Conservation (phyloP, 495 filamentous ascomycete species). For the Penicillium dipodomyicola region DNA sequence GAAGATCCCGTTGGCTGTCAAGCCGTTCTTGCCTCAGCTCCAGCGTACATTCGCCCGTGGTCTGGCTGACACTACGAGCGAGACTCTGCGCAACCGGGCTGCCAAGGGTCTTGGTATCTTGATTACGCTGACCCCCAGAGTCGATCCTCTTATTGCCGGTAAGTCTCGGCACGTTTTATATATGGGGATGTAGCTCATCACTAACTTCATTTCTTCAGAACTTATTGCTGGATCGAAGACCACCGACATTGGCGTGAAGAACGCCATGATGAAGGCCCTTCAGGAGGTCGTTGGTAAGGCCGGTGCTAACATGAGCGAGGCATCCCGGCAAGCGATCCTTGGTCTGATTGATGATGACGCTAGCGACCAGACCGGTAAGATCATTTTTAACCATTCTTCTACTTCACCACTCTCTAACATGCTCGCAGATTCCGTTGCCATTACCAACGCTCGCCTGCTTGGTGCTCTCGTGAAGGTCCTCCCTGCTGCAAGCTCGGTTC, state of each 20-base stretch:
- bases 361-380: conserved; percentile 65
- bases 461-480: conserved; percentile 86
- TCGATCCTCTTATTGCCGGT: conserved; percentile 80
- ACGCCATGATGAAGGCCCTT: conserved; percentile 95
- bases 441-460: conserved; percentile 85
- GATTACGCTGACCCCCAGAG: conserved; percentile 92
- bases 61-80: conserved; percentile 88
- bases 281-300: conserved; percentile 96
- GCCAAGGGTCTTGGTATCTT: conserved; percentile 95
- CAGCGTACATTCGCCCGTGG: conserved; percentile 96
- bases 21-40: conserved; percentile 94
- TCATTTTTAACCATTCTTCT: background rate
- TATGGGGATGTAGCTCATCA: background rate
- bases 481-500: conserved; percentile 58
- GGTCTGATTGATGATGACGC: conserved; percentile 81
- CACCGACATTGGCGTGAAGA: conserved; percentile 79
- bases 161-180: conserved; percentile 6
- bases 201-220: conserved; percentile 49
- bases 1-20: conserved; percentile 93
- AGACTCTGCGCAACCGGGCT: conserved; percentile 78
- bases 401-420: background rate
- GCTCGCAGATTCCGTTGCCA: conserved; percentile 63
- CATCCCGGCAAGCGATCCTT: conserved; percentile 75
- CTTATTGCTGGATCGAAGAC: conserved; percentile 93
- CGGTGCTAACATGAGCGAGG: conserved; percentile 89